Percentiles rank a stretch among this genome's conserved stretches.
Evolutionary conservation across 2,329 filamentous ascomycete species (phyloP).

Genomic region (Cylindrodendrum hubeiense): DNA sequence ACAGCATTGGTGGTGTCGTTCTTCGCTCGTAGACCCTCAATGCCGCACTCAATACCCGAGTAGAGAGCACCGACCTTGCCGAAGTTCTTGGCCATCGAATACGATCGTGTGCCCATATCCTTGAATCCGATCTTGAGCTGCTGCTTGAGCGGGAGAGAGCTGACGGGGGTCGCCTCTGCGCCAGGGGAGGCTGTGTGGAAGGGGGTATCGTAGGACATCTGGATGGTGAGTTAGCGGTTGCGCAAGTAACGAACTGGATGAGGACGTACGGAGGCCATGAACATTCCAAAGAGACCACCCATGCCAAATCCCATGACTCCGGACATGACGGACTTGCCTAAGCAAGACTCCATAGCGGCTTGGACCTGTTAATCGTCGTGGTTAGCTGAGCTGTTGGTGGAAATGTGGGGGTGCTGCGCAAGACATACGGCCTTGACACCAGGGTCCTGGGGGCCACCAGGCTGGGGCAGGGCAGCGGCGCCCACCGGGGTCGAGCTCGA

Average conservation of each 20-base stretch:
- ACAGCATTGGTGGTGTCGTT: constrained; percentile 93
- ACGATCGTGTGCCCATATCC: constrained; percentile 91
- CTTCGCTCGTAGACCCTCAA: constrained; percentile 92
- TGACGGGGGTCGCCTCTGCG: constrained; percentile 55
- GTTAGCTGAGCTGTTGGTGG: constrained; percentile 21
- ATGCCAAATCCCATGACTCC: constrained; percentile 95
- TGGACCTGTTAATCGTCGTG: constrained; percentile 72
- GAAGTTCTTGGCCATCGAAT: constrained; percentile 91
- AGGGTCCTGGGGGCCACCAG: constrained; percentile 60
- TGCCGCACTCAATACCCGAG: constrained; percentile 92
- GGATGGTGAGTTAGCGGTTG: constrained; percentile 30
- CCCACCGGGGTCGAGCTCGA: constrained; percentile 44
- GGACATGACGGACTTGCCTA: constrained; percentile 87
- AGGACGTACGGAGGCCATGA: constrained; percentile 90
- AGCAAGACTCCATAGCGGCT: constrained; percentile 90
- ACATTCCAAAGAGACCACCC: constrained; percentile 93
- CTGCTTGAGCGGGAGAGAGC: constrained; percentile 81
- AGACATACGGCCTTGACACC: constrained; percentile 62
- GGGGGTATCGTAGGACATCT: constrained; percentile 99
- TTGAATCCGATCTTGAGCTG: constrained; percentile 90
- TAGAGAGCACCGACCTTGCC: constrained; percentile 93
- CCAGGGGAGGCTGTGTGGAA: constrained; percentile 68
- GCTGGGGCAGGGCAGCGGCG: constrained; percentile 37
- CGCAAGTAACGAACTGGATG: constrained; percentile 2
- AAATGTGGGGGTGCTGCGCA: neutral